These are phyloP conservation scores for Talaromyces sp. DNA, from an alignment of 2,329 filamentous ascomycete species.

Conservation along the genomic window DNA sequence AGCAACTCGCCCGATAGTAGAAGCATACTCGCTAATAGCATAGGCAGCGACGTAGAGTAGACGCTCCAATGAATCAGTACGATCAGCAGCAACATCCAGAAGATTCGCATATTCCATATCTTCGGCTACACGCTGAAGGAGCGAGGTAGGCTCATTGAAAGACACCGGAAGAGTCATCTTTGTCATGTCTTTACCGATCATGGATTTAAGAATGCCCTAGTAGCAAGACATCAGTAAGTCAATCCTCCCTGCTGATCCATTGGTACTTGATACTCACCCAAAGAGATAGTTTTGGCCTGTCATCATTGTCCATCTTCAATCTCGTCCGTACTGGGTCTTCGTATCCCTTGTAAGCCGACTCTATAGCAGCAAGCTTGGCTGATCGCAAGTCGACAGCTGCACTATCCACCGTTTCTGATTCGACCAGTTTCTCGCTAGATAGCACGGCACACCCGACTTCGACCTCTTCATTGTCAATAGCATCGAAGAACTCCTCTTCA, in stretches of 20 bases:
- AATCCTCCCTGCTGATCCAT: not conserved
- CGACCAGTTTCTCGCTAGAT: conserved; percentile 41
- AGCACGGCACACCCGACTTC: conserved; percentile 62
- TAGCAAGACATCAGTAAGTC: conserved; percentile 1
- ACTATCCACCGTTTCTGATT: conserved; percentile 44
- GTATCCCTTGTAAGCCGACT: conserved; percentile 77
- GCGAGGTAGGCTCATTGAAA: conserved; percentile 95
- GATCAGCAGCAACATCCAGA: conserved; percentile 79
- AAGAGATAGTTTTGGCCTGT: conserved; percentile 87
- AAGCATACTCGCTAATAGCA: conserved; percentile 93
- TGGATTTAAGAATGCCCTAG: conserved; percentile 95
- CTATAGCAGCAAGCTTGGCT: conserved; percentile 59
- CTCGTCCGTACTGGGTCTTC: conserved; percentile 77
- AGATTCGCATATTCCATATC: conserved; percentile 98
- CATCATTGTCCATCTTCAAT: conserved; percentile 84
- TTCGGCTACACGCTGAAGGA: conserved; percentile 90
- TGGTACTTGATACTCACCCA: conserved; percentile 64
- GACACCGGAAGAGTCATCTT: conserved; percentile 98
- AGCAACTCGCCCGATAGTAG: conserved; percentile 90
- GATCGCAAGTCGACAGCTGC: conserved; percentile 40
- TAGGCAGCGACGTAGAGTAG: conserved; percentile 94
- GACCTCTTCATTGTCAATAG: conserved; percentile 87
- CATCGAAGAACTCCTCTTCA: conserved; percentile 95
- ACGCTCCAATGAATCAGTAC: conserved; percentile 80
- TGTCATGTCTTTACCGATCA: conserved; percentile 99